Percentiles rank a stretch among this genome's conserved stretches.
These are phyloP conservation scores for Nitzschia sp. DNA, from an alignment of 108 stramenopile genomes.

Conservation along the genomic window DNA sequence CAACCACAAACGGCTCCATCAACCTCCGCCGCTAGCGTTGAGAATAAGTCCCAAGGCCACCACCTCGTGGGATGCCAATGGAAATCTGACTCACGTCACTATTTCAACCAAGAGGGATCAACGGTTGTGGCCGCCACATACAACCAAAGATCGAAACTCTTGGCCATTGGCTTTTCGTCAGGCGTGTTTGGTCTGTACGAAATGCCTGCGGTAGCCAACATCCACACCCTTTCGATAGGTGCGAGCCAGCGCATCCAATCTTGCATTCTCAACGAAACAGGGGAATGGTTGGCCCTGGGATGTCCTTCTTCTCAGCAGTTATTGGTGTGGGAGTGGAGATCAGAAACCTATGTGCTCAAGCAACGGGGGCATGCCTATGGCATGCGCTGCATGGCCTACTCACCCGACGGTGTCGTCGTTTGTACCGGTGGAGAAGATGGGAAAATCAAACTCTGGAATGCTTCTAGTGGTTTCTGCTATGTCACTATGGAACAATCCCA, in stretches of 20 bases:
- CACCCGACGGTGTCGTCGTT: constrained; percentile 90
- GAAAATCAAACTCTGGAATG: constrained; percentile 97
- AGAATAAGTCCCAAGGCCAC: constrained; percentile 49
- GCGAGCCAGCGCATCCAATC: constrained; percentile 70
- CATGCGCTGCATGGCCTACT: constrained; percentile 91
- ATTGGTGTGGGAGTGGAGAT: constrained; percentile 98
- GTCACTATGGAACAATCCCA: constrained; percentile 94
- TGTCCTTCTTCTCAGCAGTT: constrained; percentile 93
- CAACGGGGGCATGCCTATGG: constrained; percentile 98
- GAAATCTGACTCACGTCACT: constrained; percentile 71
- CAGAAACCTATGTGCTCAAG: constrained; percentile 98
- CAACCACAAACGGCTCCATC: neutral
- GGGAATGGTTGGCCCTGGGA: constrained; percentile 97
- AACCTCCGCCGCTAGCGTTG: neutral
- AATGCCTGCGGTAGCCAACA: constrained; percentile 84
- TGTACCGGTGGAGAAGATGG: constrained; percentile 98
- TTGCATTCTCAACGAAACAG: constrained; percentile 84
- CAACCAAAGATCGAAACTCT: constrained; percentile 58
- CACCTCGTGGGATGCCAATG: constrained; percentile 61
- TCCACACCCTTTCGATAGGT: constrained; percentile 88
- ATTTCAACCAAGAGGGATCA: constrained; percentile 79
- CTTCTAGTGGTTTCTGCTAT: constrained; percentile 96
- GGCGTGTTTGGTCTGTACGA: constrained; percentile 98
- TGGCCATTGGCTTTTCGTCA: constrained; percentile 88
- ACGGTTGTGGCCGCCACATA: constrained; percentile 61